Conservation (phyloP, 768 basidiomycete genomes). For the Tylopilus felleus region DNA sequence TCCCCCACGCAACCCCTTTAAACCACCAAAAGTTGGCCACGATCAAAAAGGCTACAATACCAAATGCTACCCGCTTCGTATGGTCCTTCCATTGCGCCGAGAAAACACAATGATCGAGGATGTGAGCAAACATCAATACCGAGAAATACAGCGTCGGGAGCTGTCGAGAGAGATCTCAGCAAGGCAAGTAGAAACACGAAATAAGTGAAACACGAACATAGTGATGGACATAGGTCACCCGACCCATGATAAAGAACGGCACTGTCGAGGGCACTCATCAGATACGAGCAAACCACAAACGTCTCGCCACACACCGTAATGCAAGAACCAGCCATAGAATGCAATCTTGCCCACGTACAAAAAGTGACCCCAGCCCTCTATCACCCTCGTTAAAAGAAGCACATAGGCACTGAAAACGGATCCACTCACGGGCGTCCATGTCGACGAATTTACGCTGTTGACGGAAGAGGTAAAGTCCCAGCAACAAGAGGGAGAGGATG, state of each 20-base stretch:
- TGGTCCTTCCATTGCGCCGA: conserved; percentile 58
- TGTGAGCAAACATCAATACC: conserved; percentile 85
- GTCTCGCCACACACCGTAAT: conserved; percentile 61
- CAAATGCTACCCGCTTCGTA: conserved; percentile 74
- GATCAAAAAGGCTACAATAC: conserved; percentile 53
- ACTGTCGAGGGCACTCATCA: conserved; percentile 42
- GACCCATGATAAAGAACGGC: conserved; percentile 97
- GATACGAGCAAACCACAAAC: not conserved
- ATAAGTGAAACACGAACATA: conserved; percentile 58
- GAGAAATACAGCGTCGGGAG: conserved; percentile 97
- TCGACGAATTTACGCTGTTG: conserved; percentile 87
- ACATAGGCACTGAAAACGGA: not conserved
- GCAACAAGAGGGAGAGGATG: conserved; percentile 45
- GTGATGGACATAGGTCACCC: conserved; percentile 94
- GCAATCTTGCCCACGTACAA: conserved; percentile 90
- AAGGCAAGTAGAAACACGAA: not conserved
- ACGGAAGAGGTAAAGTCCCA: conserved; percentile 73
- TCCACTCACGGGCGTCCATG: conserved; percentile 75
- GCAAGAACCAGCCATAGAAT: conserved; percentile 87
- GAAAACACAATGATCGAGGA: conserved; percentile 94
- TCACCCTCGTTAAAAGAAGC: conserved; percentile 5
- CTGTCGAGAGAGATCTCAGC: conserved; percentile 35
- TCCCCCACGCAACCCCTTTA: conserved; percentile 82
- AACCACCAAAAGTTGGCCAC: conserved; percentile 95
- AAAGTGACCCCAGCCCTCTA: conserved; percentile 93